Conservation (phyloP, 2,329 filamentous ascomycete species). For the Plectosphaerella plurivora region DNA sequence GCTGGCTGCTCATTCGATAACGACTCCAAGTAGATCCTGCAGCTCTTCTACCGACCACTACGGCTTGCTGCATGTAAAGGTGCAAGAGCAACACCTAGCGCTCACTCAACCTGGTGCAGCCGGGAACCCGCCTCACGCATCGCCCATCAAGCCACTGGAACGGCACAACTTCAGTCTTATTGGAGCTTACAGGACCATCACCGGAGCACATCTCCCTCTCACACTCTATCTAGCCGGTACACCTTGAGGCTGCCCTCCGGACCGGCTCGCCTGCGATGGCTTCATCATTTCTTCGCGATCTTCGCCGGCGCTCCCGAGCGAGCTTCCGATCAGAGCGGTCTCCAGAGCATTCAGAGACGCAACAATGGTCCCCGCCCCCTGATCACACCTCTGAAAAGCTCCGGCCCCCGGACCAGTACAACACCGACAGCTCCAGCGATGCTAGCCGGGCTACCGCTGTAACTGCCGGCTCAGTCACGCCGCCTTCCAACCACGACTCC, state of each 20-base stretch:
- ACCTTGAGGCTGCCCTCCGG: neutral
- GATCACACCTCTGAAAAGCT: neutral
- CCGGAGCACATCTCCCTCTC: neutral
- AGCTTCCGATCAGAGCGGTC: slow-evolving; percentile 66
- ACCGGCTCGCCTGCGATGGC: slow-evolving; percentile 39
- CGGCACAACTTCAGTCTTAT: too few species aligned
- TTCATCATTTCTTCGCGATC: slow-evolving; percentile 66
- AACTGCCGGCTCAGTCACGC: slow-evolving; percentile 67
- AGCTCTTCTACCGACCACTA: too few species aligned
- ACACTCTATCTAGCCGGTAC: neutral
- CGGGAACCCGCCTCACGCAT: too few species aligned
- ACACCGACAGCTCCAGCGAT: slow-evolving; percentile 53
- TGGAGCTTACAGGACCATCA: neutral
- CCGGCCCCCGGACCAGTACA: neutral
- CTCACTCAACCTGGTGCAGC: too few species aligned
- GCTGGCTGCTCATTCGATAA: too few species aligned
- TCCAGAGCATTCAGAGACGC: slow-evolving; percentile 21
- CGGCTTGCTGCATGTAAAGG: too few species aligned
- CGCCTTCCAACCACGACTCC: slow-evolving; percentile 67
- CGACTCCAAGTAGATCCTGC: too few species aligned
- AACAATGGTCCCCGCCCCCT: neutral
- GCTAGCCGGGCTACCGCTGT: slow-evolving; percentile 57
- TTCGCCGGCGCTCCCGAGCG: slow-evolving; percentile 71
- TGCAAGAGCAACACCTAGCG: too few species aligned
- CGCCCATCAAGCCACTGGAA: too few species aligned